Conservation (phyloP, 2,329 filamentous ascomycete species). For the Cadophora malorum region DNA sequence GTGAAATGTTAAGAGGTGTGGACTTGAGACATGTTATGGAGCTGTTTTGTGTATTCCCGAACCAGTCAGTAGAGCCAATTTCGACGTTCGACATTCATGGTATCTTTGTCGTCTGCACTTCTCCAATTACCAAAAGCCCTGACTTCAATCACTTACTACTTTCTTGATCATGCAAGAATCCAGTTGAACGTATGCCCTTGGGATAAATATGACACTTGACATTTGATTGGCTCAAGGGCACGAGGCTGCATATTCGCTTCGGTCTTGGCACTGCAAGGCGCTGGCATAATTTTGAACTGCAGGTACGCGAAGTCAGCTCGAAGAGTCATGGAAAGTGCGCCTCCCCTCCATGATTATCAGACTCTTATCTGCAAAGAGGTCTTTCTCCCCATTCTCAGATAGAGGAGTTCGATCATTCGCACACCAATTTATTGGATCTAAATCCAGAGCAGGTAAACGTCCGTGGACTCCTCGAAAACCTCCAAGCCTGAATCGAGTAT, state of each 20-base stretch:
- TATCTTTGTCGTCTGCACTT: too few species aligned
- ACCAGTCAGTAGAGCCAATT: too few species aligned
- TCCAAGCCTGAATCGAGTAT: slow-evolving; percentile 21
- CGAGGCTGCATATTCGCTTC: slow-evolving; percentile 14
- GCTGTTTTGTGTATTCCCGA: too few species aligned
- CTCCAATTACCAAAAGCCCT: too few species aligned
- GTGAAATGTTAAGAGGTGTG: too few species aligned
- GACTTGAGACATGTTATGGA: too few species aligned
- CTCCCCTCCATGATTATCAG: slow-evolving; percentile 16
- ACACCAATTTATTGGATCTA: not conserved
- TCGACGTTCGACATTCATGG: too few species aligned
- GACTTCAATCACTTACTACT: not conserved
- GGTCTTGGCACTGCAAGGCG: slow-evolving; percentile 23
- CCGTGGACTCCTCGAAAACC: not conserved
- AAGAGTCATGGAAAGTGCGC: not conserved
- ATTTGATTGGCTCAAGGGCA: not conserved
- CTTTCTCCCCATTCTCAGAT: not conserved
- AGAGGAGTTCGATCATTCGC: slow-evolving; percentile 7
- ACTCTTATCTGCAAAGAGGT: slow-evolving; percentile 6
- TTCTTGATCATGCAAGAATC: not conserved
- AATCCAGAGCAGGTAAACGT: not conserved
- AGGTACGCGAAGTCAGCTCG: not conserved
- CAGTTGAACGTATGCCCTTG: not conserved
- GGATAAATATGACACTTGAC: not conserved
- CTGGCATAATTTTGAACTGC: slow-evolving; percentile 13